These are phyloP conservation scores for Talaromyces sp. DNA, from an alignment of 2,329 filamentous ascomycete genomes.

Conservation along the genomic window DNA sequence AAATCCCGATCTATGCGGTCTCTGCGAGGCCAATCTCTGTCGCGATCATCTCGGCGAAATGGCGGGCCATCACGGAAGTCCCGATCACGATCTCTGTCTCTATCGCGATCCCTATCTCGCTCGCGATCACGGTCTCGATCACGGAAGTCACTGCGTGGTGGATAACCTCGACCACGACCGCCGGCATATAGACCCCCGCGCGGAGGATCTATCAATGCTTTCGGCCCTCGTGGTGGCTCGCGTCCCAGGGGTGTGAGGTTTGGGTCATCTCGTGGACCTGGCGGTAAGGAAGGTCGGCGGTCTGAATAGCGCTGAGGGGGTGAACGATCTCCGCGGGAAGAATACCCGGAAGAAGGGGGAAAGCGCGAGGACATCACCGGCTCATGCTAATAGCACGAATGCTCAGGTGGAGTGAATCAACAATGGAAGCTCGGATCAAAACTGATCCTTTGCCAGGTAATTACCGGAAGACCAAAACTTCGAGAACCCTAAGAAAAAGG, in stretches of 20 bases:
- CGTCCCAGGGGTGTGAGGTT: conserved; percentile 54
- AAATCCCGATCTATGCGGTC: conserved; percentile 46
- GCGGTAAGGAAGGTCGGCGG: conserved; percentile 63
- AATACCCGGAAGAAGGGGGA: conserved; percentile 58
- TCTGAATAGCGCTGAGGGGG: conserved; percentile 67
- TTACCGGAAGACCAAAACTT: not conserved
- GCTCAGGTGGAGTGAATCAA: conserved; percentile 10
- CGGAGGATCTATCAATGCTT: conserved; percentile 67
- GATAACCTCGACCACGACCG: conserved; percentile 58
- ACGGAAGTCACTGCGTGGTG: conserved; percentile 55
- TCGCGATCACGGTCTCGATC: conserved; percentile 42
- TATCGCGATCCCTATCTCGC: conserved; percentile 31
- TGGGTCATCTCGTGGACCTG: conserved; percentile 54
- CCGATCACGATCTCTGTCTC: conserved; percentile 35
- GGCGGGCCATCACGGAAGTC: conserved; percentile 30
- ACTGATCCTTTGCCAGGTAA: not conserved
- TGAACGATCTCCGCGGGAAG: conserved; percentile 59
- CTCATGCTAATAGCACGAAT: conserved; percentile 29
- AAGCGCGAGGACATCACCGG: conserved; percentile 55
- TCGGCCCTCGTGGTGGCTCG: conserved; percentile 76
- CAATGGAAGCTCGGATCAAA: not conserved
- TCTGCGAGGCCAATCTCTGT: conserved; percentile 43
- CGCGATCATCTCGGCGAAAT: conserved; percentile 36
- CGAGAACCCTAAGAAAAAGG: not conserved
- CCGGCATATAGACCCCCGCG: conserved; percentile 44